Evolutionary conservation across 1,139 yeast genomes (phyloP).

Genomic region (Geotrichum aggregatum): DNA sequence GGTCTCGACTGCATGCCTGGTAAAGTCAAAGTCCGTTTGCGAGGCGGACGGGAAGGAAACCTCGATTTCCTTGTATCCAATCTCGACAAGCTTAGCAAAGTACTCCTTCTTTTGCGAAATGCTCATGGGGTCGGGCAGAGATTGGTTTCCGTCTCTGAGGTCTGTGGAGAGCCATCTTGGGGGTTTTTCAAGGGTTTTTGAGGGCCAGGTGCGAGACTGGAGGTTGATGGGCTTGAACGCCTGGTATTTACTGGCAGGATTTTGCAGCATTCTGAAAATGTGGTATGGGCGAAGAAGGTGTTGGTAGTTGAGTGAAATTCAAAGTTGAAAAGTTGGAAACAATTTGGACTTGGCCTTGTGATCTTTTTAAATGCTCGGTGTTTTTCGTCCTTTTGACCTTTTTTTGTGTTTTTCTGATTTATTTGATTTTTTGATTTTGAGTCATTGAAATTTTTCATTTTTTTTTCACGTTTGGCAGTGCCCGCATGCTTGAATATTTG

Average conservation of each 20-base stretch:
- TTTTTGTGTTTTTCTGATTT: too few relatives aligned
- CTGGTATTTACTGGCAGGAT: constrained; percentile 74
- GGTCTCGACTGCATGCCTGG: constrained; percentile 83
- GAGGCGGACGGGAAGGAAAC: constrained; percentile 96
- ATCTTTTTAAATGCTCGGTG: too few relatives aligned
- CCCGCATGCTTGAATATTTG: too few relatives aligned
- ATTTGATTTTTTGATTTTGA: too few relatives aligned
- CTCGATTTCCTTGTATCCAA: constrained; percentile 95
- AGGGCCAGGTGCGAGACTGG: constrained; percentile 86
- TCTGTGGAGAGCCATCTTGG: constrained; percentile 98
- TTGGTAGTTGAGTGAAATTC: too few relatives aligned
- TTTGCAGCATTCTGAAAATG: constrained; percentile 67
- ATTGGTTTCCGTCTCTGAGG: constrained; percentile 94
- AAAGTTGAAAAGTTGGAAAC: too few relatives aligned
- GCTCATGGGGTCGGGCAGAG: constrained; percentile 95
- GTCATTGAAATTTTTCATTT: too few relatives aligned
- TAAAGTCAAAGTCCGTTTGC: constrained; percentile 92
- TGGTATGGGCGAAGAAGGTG: too few relatives aligned
- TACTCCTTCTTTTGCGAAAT: constrained; percentile 83
- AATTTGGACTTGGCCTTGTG: too few relatives aligned
- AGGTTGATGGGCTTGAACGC: constrained; percentile 63
- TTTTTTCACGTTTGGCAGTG: too few relatives aligned
- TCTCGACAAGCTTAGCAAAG: constrained; percentile 76
- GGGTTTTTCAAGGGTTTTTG: constrained; percentile 64
- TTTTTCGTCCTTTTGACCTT: too few relatives aligned